Evolutionary conservation across 768 basidiomycete genomes (phyloP).

Genomic region (Mycena belliarum): DNA sequence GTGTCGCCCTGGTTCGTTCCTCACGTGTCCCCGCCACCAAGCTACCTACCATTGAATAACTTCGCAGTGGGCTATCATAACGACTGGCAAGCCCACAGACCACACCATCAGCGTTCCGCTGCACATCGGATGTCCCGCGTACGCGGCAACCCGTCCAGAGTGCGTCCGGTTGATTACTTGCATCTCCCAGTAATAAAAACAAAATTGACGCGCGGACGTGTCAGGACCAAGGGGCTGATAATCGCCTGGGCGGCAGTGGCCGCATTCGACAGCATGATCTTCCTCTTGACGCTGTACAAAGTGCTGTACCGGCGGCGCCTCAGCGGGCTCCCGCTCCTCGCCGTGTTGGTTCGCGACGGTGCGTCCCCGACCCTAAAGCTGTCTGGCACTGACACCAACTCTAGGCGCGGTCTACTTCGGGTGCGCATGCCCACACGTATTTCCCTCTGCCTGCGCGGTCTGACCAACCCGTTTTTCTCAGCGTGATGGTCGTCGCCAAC

Average conservation of each 20-base stretch:
- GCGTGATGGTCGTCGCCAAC: conserved; percentile 10
- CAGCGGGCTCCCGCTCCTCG: background rate
- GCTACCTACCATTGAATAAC: background rate
- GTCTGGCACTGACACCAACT: too few species aligned
- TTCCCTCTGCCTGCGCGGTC: too few species aligned
- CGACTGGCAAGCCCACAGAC: background rate
- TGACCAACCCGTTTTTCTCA: background rate
- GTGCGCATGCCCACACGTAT: background rate
- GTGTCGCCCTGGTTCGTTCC: background rate
- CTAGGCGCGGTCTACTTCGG: conserved; percentile 16
- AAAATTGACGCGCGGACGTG: background rate
- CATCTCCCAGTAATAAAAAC: background rate
- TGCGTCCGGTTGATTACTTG: conserved; percentile 4
- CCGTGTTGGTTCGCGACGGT: conserved; percentile 16
- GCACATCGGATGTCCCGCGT: conserved; percentile 9
- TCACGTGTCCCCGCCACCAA: background rate
- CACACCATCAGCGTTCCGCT: background rate
- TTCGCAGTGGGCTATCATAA: conserved; percentile 4
- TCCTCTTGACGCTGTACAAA: conserved; percentile 9
- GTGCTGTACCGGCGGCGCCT: background rate
- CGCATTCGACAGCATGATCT: conserved; percentile 15
- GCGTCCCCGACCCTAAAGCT: background rate
- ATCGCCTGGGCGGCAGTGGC: conserved; percentile 8
- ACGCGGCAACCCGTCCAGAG: background rate
- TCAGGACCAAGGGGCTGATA: conserved; percentile 5